These are phyloP conservation scores for Thraustochytrium sp. DNA, from an alignment of 352 stramenopile genomes.

Conservation along the genomic window DNA sequence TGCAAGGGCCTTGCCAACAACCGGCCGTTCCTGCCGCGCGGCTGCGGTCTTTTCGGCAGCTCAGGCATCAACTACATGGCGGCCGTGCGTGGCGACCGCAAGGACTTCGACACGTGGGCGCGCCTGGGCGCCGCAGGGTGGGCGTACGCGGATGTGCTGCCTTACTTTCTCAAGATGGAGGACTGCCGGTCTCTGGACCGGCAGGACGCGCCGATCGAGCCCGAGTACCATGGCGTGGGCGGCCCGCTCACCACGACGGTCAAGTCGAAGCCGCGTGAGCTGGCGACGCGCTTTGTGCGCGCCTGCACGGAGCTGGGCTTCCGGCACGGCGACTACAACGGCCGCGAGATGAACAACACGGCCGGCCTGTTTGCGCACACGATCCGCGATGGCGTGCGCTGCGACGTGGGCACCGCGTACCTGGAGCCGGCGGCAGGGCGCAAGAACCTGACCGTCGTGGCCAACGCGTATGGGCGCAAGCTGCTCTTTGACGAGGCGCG, in stretches of 20 bases:
- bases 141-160: slow-evolving; percentile 24
- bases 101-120: slow-evolving; percentile 36
- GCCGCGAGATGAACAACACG: neutral
- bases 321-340: slow-evolving; percentile 9
- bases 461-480: neutral
- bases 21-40: neutral
- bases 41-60: neutral
- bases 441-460: neutral
- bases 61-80: slow-evolving; percentile 31
- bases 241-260: neutral
- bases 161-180: slow-evolving; percentile 12
- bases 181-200: neutral
- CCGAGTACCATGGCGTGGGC: neutral
- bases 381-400: slow-evolving; percentile 4
- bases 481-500: neutral
- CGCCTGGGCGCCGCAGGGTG: slow-evolving; percentile 10
- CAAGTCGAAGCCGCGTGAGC: no score
- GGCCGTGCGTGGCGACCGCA: slow-evolving; percentile 6
- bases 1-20: slow-evolving; percentile 27
- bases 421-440: neutral
- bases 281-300: neutral
- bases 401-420: neutral
- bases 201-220: neutral
- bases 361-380: neutral
- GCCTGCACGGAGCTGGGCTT: neutral